These are phyloP conservation scores for Pneumocystis murina DNA, from an alignment of 1,139 yeast species.

Conservation along the genomic window DNA sequence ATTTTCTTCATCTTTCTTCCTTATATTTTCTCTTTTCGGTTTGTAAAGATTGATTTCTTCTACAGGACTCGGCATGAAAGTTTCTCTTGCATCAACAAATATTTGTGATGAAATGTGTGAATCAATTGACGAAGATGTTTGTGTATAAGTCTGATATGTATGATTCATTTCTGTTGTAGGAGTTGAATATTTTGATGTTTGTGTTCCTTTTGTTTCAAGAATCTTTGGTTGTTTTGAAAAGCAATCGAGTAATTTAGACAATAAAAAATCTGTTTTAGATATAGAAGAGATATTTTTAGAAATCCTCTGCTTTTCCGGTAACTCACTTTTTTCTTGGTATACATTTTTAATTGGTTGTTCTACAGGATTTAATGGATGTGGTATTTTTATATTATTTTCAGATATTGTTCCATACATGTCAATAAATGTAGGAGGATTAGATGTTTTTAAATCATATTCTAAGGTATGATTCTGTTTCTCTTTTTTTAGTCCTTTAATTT, in stretches of 20 bases:
- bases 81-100: not conserved
- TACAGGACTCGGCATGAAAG: not conserved
- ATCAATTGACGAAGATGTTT: not conserved
- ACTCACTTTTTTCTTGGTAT: not conserved
- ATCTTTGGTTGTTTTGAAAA: not conserved
- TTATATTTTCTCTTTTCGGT: not conserved
- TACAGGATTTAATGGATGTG: not conserved
- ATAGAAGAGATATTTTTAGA: not conserved
- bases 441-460: not conserved
- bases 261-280: not conserved
- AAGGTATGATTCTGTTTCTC: not conserved
- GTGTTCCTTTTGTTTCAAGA: not conserved
- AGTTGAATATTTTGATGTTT: not conserved
- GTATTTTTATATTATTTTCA: not conserved
- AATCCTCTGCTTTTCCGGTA: not conserved
- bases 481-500: not conserved
- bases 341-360: not conserved
- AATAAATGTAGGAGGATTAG: not conserved
- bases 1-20: not conserved
- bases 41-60: not conserved
- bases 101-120: not conserved
- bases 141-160: not conserved
- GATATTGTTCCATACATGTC: not conserved
- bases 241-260: not conserved
- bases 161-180: not conserved